A percentile compares a stretch with the other conserved stretches of the same genome.
Conservation (phyloP, 176 grass and related monocot species). For the Echinochloa phyllopogon region DNA sequence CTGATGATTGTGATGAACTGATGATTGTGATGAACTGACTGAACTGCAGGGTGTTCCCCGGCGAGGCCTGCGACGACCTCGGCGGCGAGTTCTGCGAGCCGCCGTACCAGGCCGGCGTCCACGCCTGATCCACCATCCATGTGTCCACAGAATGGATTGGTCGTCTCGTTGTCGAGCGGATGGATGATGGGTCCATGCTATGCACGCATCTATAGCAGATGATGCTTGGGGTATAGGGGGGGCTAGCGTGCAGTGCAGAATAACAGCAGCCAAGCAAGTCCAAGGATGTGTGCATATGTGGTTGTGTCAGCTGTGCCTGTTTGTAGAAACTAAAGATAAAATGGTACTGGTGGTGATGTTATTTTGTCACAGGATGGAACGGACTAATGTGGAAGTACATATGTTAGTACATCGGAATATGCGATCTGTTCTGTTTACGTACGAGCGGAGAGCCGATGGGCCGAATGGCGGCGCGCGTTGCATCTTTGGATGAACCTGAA, state of each 20-base stretch:
- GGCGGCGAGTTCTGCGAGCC: slow-evolving; percentile 91
- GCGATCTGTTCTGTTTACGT: too few species aligned
- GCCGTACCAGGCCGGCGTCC: slow-evolving; percentile 56
- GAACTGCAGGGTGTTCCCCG: slow-evolving; percentile 78
- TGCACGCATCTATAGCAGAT: background rate
- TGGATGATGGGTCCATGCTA: background rate
- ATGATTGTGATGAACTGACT: background rate
- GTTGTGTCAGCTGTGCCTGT: slow-evolving; percentile 9
- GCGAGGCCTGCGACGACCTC: slow-evolving; percentile 91
- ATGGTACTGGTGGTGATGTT: background rate
- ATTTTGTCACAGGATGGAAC: background rate
- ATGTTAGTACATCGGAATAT: too few species aligned
- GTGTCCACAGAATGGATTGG: background rate
- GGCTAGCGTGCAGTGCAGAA: background rate
- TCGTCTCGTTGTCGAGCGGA: background rate
- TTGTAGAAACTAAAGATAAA: background rate
- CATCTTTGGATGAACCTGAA: too few species aligned
- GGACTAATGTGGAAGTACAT: too few species aligned
- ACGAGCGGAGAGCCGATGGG: too few species aligned
- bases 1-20: background rate
- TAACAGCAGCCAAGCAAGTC: slow-evolving; percentile 1
- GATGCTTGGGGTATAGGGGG: background rate
- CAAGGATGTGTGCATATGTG: background rate
- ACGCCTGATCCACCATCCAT: background rate
- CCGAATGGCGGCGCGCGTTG: too few species aligned